phyloP scores from a whole-genome alignment of 345 rosid genomes.

The Camelina sativa region DNA sequence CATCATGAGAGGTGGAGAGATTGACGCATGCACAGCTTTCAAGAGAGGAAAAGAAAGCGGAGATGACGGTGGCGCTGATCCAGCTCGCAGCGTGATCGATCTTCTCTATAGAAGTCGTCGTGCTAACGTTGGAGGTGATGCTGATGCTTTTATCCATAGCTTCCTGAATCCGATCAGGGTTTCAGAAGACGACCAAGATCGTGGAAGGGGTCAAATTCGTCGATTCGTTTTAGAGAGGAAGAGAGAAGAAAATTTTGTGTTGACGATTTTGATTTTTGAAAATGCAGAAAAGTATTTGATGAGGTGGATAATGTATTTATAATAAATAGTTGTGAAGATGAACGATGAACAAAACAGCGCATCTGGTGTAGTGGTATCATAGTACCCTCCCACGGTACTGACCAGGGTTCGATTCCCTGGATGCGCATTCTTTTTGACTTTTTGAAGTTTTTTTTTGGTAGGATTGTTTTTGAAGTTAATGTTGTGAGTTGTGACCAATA shows the following conservation, averaged over 20 bases:
- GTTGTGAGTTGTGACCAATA: no score
- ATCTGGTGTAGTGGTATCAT: slow-evolving; percentile 97
- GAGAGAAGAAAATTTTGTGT: not conserved
- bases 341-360: slow-evolving; percentile 41
- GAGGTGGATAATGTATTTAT: not conserved
- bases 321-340: rapidly evolving
- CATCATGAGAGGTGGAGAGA: slow-evolving; percentile 60
- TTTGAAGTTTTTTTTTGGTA: no score
- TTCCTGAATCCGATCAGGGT: slow-evolving; percentile 10
- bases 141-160: slow-evolving; percentile 29
- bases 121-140: slow-evolving; percentile 30
- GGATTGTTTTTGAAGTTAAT: no score
- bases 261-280: not conserved
- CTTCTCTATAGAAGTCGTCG: slow-evolving; percentile 50
- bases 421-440: slow-evolving; percentile 49
- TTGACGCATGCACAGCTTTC: slow-evolving; percentile 88
- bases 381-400: slow-evolving; percentile 99
- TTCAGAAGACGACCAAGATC: slow-evolving; percentile 22
- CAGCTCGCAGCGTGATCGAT: slow-evolving; percentile 60
- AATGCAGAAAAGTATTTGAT: not conserved
- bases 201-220: not conserved
- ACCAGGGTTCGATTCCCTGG: slow-evolving; percentile 99
- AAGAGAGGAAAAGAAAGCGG: slow-evolving; percentile 82
- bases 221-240: slow-evolving; percentile 2
- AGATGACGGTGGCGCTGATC: slow-evolving; percentile 64